Conservation (phyloP, 768 basidiomycete species). For the Lactifluus echinatus region DNA sequence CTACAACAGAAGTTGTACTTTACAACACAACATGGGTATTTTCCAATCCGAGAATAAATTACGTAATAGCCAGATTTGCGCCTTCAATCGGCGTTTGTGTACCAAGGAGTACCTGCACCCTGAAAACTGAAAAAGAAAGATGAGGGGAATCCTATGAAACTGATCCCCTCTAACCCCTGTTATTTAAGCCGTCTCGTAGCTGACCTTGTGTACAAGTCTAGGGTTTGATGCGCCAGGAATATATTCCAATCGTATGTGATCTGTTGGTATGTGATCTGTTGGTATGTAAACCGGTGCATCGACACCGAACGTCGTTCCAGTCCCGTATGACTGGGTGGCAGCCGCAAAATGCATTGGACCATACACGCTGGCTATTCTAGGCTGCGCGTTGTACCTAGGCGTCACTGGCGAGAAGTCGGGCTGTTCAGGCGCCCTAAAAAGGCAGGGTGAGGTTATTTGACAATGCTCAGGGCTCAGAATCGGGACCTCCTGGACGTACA, state of each 20-base stretch:
- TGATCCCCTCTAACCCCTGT: neutral
- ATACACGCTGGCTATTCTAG: neutral
- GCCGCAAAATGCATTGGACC: neutral
- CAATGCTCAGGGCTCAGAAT: neutral
- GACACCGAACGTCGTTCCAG: neutral
- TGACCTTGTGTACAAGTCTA: neutral
- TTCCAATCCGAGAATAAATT: neutral
- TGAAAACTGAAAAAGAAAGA: no score
- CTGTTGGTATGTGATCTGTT: neutral
- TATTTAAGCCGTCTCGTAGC: neutral
- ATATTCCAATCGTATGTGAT: neutral
- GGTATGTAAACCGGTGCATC: neutral
- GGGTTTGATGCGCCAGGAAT: neutral
- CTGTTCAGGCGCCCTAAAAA: neutral
- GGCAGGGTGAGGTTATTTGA: neutral
- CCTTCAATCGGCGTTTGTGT: no score
- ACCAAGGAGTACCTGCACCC: no score
- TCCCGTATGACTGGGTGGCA: neutral
- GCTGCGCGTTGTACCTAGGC: neutral
- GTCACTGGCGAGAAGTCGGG: neutral
- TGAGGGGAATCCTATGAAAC: no score
- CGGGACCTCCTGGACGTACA: neutral
- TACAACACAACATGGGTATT: neutral
- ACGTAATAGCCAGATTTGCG: neutral
- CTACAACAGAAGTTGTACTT: neutral